phyloP scores from a whole-genome alignment of 345 rosid species.

The Reutealis trisperma region DNA sequence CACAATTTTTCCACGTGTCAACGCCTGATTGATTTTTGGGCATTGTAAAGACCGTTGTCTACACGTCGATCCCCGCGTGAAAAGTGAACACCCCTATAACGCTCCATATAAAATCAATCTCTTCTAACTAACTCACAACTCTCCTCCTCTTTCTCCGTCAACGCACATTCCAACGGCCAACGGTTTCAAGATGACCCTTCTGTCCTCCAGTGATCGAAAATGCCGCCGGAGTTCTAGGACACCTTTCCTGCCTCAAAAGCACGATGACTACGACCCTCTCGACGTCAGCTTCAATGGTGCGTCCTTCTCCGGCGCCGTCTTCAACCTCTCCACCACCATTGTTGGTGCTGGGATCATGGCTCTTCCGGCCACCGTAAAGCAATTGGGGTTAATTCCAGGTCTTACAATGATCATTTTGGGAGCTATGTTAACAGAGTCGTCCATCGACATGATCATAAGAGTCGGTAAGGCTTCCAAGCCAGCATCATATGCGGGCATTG shows the following conservation, averaged over 20 bases:
- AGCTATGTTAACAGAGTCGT: constrained; percentile 49
- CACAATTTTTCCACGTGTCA: not conserved
- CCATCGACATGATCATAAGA: constrained; percentile 49
- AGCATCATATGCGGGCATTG: constrained; percentile 54
- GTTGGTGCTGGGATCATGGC: constrained; percentile 76
- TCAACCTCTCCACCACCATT: constrained; percentile 66
- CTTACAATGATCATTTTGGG: constrained; percentile 44
- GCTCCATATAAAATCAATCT: not conserved
- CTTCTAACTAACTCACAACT: not conserved
- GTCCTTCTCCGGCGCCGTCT: constrained; percentile 61
- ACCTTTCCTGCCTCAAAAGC: constrained; percentile 46
- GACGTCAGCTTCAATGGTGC: constrained; percentile 49
- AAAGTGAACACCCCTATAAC: not conserved
- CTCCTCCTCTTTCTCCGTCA: not conserved
- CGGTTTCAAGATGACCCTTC: constrained; percentile 28
- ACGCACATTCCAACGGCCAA: not conserved
- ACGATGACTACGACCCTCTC: constrained; percentile 9
- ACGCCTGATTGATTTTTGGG: not conserved
- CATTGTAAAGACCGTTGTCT: not conserved
- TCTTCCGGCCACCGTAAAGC: constrained; percentile 59
- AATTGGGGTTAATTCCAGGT: constrained; percentile 56
- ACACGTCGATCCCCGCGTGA: constrained; percentile 28
- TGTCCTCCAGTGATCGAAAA: constrained; percentile 43
- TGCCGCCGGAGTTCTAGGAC: constrained; percentile 42
- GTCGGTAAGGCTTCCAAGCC: constrained; percentile 56